Percentiles rank a stretch among this genome's conserved stretches.
These are phyloP conservation scores for Mycena metata DNA, from an alignment of 768 basidiomycete genomes.

Conservation along the genomic window DNA sequence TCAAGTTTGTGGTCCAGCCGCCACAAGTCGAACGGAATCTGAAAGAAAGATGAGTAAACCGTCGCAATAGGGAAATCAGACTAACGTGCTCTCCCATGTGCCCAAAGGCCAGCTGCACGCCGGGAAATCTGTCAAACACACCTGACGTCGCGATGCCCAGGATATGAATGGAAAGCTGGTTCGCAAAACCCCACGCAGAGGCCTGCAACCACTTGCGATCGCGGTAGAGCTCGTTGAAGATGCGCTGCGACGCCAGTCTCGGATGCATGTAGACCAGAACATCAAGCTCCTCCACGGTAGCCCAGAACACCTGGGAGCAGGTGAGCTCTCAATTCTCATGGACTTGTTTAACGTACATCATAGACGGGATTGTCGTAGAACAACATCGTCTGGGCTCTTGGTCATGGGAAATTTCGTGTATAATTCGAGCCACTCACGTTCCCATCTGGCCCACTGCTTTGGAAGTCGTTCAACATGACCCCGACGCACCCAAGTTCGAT, in stretches of 20 bases:
- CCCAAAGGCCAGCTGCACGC: slow-evolving; percentile 35
- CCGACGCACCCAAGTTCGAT: slow-evolving; percentile 29
- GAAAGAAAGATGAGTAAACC: not conserved
- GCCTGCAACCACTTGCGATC: slow-evolving; percentile 36
- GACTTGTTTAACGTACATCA: slow-evolving; percentile 16
- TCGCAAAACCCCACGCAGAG: slow-evolving; percentile 37
- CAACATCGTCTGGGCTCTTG: slow-evolving; percentile 24
- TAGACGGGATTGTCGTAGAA: slow-evolving; percentile 37
- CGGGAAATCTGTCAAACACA: slow-evolving; percentile 39
- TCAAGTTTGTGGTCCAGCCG: slow-evolving; percentile 40
- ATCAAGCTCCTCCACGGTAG: slow-evolving; percentile 35
- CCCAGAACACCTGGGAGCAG: slow-evolving; percentile 30
- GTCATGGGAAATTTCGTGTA: not conserved
- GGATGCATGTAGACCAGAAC: slow-evolving; percentile 38
- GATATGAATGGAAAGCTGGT: slow-evolving; percentile 39
- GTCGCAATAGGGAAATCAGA: not conserved
- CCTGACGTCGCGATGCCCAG: slow-evolving; percentile 39
- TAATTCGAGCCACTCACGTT: slow-evolving; percentile 17
- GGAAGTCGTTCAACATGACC: slow-evolving; percentile 38
- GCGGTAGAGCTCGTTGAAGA: slow-evolving; percentile 33
- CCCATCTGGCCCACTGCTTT: slow-evolving; percentile 36
- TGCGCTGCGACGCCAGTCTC: slow-evolving; percentile 18
- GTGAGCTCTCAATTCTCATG: not conserved
- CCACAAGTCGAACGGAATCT: slow-evolving; percentile 41
- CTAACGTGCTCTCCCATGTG: slow-evolving; percentile 39